Percentiles rank a stretch among this genome's conserved stretches.
These are phyloP conservation scores for Ceratocystis albifundus DNA, from an alignment of 2,329 filamentous ascomycete species.

Conservation along the genomic window DNA sequence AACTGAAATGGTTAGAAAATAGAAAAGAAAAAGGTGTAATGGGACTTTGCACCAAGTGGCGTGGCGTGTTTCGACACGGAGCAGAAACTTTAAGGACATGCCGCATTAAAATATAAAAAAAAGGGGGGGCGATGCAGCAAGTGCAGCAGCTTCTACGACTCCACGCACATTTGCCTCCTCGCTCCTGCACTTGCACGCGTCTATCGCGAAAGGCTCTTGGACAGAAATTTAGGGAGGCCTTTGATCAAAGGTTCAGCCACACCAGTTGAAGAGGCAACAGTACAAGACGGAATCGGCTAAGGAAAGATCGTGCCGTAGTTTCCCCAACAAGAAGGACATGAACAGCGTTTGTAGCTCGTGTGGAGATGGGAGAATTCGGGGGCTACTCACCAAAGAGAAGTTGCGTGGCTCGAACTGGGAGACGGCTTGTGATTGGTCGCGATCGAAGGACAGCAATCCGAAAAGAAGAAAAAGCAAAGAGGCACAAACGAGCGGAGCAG, in stretches of 20 bases:
- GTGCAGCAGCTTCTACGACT: slow-evolving; percentile 16
- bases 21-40: too few relatives aligned
- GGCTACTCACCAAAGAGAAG: slow-evolving; percentile 13
- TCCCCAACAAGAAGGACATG: not conserved
- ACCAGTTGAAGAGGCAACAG: not conserved
- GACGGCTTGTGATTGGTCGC: slow-evolving; percentile 7
- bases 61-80: not conserved
- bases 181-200: slow-evolving; percentile 3
- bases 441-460: slow-evolving; percentile 8
- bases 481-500: slow-evolving; percentile 22
- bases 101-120: slow-evolving; percentile 19
- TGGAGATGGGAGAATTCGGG: too few relatives aligned
- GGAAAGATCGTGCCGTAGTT: not conserved
- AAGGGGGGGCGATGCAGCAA: slow-evolving; percentile 16
- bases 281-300: not conserved
- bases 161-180: not conserved
- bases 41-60: slow-evolving; percentile 1
- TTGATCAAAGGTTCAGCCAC: too few relatives aligned
- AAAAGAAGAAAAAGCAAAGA: slow-evolving; percentile 8
- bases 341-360: not conserved
- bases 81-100: not conserved
- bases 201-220: not conserved
- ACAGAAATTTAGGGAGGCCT: too few relatives aligned
- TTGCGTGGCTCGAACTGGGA: slow-evolving; percentile 14
- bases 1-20: not conserved